Evolutionary conservation across 768 basidiomycete genomes (phyloP).

Genomic region (Psilocybe cyanescens): DNA sequence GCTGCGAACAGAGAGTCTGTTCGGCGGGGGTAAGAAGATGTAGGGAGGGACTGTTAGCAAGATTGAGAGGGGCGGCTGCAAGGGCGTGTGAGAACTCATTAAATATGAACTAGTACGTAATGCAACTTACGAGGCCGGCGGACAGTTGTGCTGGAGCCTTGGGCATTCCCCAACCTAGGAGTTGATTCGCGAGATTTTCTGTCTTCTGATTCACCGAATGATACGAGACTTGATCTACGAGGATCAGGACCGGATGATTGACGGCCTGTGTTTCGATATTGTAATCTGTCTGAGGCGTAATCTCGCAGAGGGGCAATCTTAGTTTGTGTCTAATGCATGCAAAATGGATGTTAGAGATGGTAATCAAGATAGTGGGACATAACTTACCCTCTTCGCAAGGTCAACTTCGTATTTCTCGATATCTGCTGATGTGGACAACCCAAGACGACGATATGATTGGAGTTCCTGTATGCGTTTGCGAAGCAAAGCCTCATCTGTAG

Average conservation of each 20-base stretch:
- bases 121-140: constrained; percentile 47
- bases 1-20: constrained; percentile 83
- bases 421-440: constrained; percentile 83
- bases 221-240: constrained; percentile 44
- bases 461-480: constrained; percentile 90
- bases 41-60: constrained; percentile 87
- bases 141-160: constrained; percentile 36
- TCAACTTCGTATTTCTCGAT: constrained; percentile 89
- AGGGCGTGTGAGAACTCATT: constrained; percentile 9
- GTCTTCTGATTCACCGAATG: constrained; percentile 51
- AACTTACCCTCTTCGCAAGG: constrained; percentile 69
- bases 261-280: constrained; percentile 53
- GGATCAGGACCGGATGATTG: constrained; percentile 60
- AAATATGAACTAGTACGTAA: neutral
- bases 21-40: constrained; percentile 90
- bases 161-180: constrained; percentile 48
- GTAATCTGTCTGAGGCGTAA: constrained; percentile 55
- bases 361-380: constrained; percentile 1
- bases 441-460: constrained; percentile 87
- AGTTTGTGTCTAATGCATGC: constrained; percentile 53
- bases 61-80: constrained; percentile 72
- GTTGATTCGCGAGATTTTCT: constrained; percentile 66
- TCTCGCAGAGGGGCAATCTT: constrained; percentile 63
- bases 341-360: constrained; percentile 9
- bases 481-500: constrained; percentile 81